These are phyloP conservation scores for Lentinula detonsa DNA, from an alignment of 768 basidiomycete species.

Conservation along the genomic window DNA sequence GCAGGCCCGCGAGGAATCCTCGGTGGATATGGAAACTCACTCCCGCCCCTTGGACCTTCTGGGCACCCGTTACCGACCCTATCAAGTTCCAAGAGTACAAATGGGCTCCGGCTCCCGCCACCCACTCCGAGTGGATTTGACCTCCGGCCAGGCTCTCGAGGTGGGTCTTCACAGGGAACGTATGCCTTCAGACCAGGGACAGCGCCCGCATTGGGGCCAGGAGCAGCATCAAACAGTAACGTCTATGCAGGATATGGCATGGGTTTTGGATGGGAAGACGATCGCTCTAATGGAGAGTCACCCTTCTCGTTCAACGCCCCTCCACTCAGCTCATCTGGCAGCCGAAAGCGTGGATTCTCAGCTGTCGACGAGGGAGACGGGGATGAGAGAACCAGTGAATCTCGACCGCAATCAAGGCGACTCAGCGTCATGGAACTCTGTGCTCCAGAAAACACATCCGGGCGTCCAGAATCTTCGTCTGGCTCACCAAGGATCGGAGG, in stretches of 20 bases:
- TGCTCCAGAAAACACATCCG: background rate
- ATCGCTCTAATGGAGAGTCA: background rate
- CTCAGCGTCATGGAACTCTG: slow-evolving; percentile 7
- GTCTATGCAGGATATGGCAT: background rate
- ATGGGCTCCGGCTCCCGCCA: slow-evolving; percentile 3
- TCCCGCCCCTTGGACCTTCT: slow-evolving; percentile 3
- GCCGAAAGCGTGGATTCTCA: slow-evolving; percentile 1
- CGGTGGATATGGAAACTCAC: slow-evolving; percentile 2
- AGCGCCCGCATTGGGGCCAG: background rate
- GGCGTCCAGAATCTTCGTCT: background rate
- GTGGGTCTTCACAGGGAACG: background rate
- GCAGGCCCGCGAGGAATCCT: slow-evolving; percentile 3
- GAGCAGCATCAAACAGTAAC: background rate
- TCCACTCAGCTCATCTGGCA: background rate
- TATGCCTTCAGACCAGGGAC: slow-evolving; percentile 5
- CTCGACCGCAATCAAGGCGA: slow-evolving; percentile 3
- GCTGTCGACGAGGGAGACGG: slow-evolving; percentile 3
- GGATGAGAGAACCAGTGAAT: background rate
- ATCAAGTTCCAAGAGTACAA: slow-evolving; percentile 8
- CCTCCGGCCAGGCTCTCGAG: background rate
- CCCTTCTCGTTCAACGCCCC: slow-evolving; percentile 8
- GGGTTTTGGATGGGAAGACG: slow-evolving; percentile 1
- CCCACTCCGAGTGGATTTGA: background rate
- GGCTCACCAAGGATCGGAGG: background rate
- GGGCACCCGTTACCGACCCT: slow-evolving; percentile 9